These are phyloP conservation scores for Rhizopogon parksii DNA, from an alignment of 1,284 basidiomycete genomes.

Conservation along the genomic window DNA sequence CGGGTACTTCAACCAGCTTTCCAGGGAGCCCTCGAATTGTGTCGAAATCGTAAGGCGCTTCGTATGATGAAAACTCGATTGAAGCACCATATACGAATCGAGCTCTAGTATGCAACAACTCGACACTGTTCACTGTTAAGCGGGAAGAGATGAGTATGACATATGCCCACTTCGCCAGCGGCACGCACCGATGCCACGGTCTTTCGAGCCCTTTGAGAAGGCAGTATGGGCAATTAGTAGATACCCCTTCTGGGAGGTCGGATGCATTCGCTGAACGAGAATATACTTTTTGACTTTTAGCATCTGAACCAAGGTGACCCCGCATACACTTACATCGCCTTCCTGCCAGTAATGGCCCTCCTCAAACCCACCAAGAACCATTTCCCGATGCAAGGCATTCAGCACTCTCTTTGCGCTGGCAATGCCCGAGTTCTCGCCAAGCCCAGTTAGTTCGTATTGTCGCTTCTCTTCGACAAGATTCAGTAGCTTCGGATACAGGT, in stretches of 20 bases:
- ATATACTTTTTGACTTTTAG: conserved; percentile 64
- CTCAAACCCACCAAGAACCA: conserved; percentile 74
- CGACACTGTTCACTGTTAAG: conserved; percentile 69
- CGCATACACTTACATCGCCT: conserved; percentile 62
- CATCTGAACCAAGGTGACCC: neutral
- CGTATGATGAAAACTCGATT: conserved; percentile 62
- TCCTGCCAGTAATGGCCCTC: conserved; percentile 96
- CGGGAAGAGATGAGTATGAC: conserved; percentile 1
- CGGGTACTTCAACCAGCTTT: conserved; percentile 57
- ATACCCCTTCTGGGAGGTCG: conserved; percentile 86
- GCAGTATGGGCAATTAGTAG: conserved; percentile 86
- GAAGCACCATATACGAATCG: conserved; percentile 77
- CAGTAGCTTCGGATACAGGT: conserved; percentile 88
- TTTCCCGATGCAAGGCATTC: conserved; percentile 84
- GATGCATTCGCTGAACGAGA: conserved; percentile 84
- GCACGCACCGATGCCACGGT: conserved; percentile 65
- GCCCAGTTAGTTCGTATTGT: conserved; percentile 58
- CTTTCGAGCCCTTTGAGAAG: conserved; percentile 72
- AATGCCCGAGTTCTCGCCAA: conserved; percentile 61
- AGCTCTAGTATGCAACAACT: conserved; percentile 71
- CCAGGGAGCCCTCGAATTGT: conserved; percentile 71
- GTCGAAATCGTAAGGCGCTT: conserved; percentile 46
- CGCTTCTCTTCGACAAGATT: conserved; percentile 82
- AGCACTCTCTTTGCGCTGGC: conserved; percentile 76
- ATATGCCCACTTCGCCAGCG: neutral